These are phyloP conservation scores for Starmerella asiatica DNA, from an alignment of 805 yeast species.

Conservation along the genomic window DNA sequence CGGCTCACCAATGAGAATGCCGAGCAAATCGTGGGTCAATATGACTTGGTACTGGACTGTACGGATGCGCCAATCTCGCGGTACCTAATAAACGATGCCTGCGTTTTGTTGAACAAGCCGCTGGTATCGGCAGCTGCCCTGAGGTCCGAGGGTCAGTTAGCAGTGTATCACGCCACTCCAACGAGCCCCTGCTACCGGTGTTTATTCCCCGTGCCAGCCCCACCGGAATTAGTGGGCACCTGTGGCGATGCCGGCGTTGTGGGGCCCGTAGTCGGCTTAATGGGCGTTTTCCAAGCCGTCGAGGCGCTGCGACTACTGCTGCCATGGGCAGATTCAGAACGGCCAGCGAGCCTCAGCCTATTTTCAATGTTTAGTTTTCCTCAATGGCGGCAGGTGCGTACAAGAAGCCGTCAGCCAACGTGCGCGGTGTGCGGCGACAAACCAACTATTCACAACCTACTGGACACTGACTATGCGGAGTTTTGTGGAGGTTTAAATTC, in stretches of 20 bases:
- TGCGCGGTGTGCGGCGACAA: slow-evolving; percentile 55
- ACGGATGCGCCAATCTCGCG: slow-evolving; percentile 86
- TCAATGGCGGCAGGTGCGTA: slow-evolving; percentile 53
- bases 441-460: slow-evolving; percentile 41
- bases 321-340: slow-evolving; percentile 32
- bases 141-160: slow-evolving; percentile 79
- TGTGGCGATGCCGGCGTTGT: slow-evolving; percentile 90
- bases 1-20: slow-evolving; percentile 39
- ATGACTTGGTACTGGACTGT: slow-evolving; percentile 78
- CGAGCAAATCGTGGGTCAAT: slow-evolving; percentile 43
- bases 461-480: slow-evolving; percentile 44
- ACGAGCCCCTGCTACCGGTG: slow-evolving; percentile 91
- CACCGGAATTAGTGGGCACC: slow-evolving; percentile 64
- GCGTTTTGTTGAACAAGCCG: slow-evolving; percentile 54
- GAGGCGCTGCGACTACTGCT: slow-evolving; percentile 61
- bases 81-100: slow-evolving; percentile 73
- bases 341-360: slow-evolving; percentile 44
- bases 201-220: slow-evolving; percentile 80
- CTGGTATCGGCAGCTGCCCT: slow-evolving; percentile 87
- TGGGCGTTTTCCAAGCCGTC: slow-evolving; percentile 79
- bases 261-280: slow-evolving; percentile 90
- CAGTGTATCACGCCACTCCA: slow-evolving; percentile 50
- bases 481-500: slow-evolving; percentile 60
- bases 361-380: slow-evolving; percentile 44
- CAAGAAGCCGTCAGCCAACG: slow-evolving; percentile 49